Base-by-base conservation (phyloP, 768 basidiomycete genomes). In the Lactarius tabidus region DNA sequence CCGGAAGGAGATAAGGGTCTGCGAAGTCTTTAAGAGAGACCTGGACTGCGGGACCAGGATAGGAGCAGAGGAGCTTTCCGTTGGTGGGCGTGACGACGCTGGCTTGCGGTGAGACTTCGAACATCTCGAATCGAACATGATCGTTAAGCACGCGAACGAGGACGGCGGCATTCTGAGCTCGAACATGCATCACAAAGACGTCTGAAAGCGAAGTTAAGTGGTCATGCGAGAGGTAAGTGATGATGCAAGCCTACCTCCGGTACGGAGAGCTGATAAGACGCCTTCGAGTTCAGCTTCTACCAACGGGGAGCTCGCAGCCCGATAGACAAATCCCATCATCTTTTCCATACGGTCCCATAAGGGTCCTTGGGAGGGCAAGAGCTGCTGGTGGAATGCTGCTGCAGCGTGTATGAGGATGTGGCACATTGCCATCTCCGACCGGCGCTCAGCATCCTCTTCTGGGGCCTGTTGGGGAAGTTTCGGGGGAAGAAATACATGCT, bases 11-110 rank as follows among this genome's bases (percentile, higher is more conserved):
- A 48, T 2, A 23, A 33, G 33, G 33, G 45, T 48, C 12, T 2
- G 45, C 3, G 10, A 48, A 48, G 23, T 23, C 9, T 23, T 26
- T 12, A 23, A 4, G 10, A 9, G 77, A 74, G 36, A 84, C 33
- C 38, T 75, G 59, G 39, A 81, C 73, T 1, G 81, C 78, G 8
- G 81, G 78, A 0, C 77, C 79, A 10, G 83, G 83, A 48, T 48
- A 48, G 23, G 45, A 48, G 45, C 45, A 48, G 14, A 48, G 45
- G 23, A 48, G 23, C 45, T 81, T 82, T 38, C 81, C 81, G 35
- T 69, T 68, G 0, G 75, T 59, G 2, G 64, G 70, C 72, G 81
- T 79, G 23, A 85, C 77, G 6, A 62, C 64, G n/a, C 69, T 71
- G 2, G 75, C 68, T 29, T 72, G 69, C 2, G 81, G 76, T 1